Conservation (phyloP, 2,329 filamentous ascomycete genomes). For the Botryotinia globosa region DNA sequence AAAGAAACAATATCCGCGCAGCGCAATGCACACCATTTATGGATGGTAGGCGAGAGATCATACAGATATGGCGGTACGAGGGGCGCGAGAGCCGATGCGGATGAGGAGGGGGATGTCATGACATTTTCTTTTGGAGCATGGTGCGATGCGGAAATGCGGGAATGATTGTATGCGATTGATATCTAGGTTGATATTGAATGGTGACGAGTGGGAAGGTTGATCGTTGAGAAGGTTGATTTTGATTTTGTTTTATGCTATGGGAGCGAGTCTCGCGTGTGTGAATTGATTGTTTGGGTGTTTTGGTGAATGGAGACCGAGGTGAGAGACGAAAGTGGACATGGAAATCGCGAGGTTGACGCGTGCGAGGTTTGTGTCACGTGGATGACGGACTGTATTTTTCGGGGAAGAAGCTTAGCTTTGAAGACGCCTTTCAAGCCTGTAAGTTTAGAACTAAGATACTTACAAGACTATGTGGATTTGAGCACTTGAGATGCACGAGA, state of each 20-base stretch:
- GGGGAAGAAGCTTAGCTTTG: neutral
- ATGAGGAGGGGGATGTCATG: constrained; percentile 45
- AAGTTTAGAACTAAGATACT: neutral
- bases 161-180: too few relatives aligned
- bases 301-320: neutral
- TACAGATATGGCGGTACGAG: constrained; percentile 63
- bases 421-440: neutral
- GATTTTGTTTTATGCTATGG: neutral
- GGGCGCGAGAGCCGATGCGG: constrained; percentile 32
- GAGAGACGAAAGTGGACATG: neutral
- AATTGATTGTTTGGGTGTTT: neutral
- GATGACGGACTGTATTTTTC: rapidly evolving
- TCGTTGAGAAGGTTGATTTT: neutral
- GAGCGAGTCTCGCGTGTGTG: too few relatives aligned
- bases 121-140: constrained; percentile 41
- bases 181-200: neutral
- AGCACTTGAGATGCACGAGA: neutral
- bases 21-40: constrained; percentile 57
- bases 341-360: constrained; percentile 15
- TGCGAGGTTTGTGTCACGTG: neutral
- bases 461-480: neutral
- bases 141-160: neutral
- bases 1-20: constrained; percentile 51
- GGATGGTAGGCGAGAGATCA: constrained; percentile 58
- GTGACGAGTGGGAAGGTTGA: neutral